Percentiles rank a stretch among this genome's conserved stretches.
phyloP scores from a whole-genome alignment of 495 filamentous ascomycete genomes.

The Penicillium cosmopolitanum region DNA sequence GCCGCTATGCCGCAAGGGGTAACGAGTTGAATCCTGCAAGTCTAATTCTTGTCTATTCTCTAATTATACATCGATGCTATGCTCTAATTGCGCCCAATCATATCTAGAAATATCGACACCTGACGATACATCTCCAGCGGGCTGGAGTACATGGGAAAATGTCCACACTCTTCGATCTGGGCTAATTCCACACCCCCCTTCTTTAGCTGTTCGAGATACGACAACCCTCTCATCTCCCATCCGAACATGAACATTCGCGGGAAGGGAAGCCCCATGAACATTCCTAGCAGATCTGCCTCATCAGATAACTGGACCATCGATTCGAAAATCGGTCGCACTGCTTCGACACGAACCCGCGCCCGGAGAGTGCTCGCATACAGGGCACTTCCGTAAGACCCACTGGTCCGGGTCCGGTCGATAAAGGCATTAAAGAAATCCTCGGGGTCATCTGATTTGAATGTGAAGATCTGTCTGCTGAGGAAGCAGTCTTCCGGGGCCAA shows the following conservation, averaged over 20 bases:
- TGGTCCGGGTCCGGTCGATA: slow-evolving; percentile 23
- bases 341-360: slow-evolving; percentile 22
- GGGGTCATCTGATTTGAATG: slow-evolving; percentile 20
- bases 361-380: slow-evolving; percentile 32
- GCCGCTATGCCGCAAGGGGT: neutral
- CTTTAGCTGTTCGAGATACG: slow-evolving; percentile 26
- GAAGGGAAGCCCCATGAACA: slow-evolving; percentile 26
- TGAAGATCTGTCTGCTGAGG: slow-evolving; percentile 35
- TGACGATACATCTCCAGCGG: slow-evolving; percentile 33
- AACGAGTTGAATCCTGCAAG: neutral
- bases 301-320: slow-evolving; percentile 36
- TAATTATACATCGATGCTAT: neutral
- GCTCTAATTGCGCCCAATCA: slow-evolving; percentile 8
- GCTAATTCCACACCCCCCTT: slow-evolving; percentile 33
- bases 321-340: slow-evolving; percentile 29
- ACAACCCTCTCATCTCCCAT: slow-evolving; percentile 25
- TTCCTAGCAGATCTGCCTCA: slow-evolving; percentile 24
- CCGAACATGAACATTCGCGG: slow-evolving; percentile 37
- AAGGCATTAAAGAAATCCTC: slow-evolving; percentile 32
- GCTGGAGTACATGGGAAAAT: slow-evolving; percentile 42
- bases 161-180: slow-evolving; percentile 26
- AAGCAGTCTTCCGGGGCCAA: slow-evolving; percentile 38
- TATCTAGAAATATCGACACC: slow-evolving; percentile 26
- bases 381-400: slow-evolving; percentile 19
- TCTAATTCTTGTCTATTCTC: neutral